Percentiles rank a stretch among this genome's conserved stretches.
Conservation (phyloP, 441 rosid genomes). For the Dalechampia spathulata region DNA sequence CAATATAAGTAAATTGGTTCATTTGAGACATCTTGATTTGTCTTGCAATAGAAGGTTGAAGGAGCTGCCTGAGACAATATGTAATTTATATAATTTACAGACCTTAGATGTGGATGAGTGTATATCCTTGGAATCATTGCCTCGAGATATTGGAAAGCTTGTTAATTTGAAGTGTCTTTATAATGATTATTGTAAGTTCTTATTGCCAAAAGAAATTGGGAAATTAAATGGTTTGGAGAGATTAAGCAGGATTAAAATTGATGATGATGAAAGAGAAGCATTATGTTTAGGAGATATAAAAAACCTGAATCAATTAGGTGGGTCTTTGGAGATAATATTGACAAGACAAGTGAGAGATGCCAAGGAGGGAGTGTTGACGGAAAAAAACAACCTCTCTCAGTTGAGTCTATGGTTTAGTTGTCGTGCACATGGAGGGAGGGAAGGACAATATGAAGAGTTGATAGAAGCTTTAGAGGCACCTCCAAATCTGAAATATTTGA, state of each 20-base stretch:
- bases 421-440: neutral
- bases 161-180: neutral
- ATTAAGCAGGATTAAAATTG: neutral
- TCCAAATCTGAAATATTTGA: neutral
- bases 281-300: neutral
- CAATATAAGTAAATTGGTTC: neutral
- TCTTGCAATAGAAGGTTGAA: neutral
- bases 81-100: slow-evolving; percentile 4
- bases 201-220: slow-evolving; percentile 3
- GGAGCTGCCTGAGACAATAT: slow-evolving; percentile 1
- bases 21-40: neutral
- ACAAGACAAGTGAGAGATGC: neutral
- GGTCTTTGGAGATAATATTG: neutral
- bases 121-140: neutral
- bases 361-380: neutral
- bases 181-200: neutral
- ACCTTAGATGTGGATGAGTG: neutral
- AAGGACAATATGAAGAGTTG: neutral
- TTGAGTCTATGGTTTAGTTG: neutral
- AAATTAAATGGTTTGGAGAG: neutral
- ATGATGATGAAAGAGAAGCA: neutral
- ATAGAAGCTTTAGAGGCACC: neutral
- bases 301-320: neutral
- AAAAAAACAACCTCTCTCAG: neutral
- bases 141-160: neutral